phyloP scores from a whole-genome alignment of 176 grass and related monocot genomes.

The Zizania latifolia region DNA sequence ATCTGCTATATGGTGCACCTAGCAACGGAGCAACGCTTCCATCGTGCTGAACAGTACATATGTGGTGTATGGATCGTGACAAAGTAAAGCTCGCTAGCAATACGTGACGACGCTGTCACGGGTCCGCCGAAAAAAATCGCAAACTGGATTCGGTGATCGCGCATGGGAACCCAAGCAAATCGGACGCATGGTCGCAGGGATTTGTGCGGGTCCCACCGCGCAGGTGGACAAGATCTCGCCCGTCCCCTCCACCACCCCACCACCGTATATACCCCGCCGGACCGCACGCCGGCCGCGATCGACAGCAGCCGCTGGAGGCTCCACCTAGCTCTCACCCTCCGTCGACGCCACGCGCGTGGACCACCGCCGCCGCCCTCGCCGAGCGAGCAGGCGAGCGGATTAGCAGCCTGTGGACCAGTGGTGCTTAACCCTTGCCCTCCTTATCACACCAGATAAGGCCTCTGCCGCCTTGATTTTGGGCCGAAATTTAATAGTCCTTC shows the following conservation, averaged over 20 bases:
- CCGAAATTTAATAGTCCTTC: no score
- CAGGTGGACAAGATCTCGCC: neutral
- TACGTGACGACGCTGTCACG: no score
- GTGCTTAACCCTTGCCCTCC: neutral
- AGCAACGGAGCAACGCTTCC: no score
- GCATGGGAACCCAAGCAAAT: neutral
- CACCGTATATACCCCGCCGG: neutral
- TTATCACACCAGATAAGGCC: constrained; percentile 38
- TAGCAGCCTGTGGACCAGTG: constrained; percentile 25
- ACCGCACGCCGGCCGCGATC: neutral
- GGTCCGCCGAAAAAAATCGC: neutral
- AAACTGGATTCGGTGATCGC: neutral
- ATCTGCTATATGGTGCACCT: no score
- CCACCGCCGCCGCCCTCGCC: no score
- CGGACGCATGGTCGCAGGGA: neutral
- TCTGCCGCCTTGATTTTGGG: constrained; percentile 4
- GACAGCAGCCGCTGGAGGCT: constrained; percentile 25
- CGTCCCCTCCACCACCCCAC: no score
- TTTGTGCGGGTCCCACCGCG: no score
- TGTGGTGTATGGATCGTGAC: no score
- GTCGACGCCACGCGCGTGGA: neutral
- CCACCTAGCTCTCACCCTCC: neutral
- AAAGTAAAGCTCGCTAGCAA: no score
- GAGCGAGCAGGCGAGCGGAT: neutral
- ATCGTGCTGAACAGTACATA: no score